phyloP scores from a whole-genome alignment of 148 eudicot genomes.

The Salicornia ramosissima region DNA sequence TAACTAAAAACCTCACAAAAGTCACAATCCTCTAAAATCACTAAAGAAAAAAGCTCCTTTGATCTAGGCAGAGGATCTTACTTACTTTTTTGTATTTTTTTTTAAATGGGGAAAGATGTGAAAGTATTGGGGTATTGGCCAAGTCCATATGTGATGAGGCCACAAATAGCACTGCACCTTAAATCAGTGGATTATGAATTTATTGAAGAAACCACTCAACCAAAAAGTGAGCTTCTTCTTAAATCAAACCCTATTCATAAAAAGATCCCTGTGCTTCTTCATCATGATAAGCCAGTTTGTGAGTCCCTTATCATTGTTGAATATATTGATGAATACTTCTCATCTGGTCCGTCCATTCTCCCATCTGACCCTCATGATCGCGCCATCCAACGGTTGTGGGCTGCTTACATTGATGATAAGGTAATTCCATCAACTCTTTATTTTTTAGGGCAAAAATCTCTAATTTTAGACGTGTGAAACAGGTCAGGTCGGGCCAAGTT shows the following conservation, averaged over 20 bases:
- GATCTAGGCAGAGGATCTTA: too few relatives aligned
- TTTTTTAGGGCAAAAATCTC: too few relatives aligned
- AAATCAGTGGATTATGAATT: conserved; percentile 47
- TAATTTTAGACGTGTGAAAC: too few relatives aligned
- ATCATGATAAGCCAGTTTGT: conserved; percentile 44
- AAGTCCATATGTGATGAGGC: conserved; percentile 48
- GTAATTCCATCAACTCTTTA: too few relatives aligned
- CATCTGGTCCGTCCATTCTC: conserved; percentile 41
- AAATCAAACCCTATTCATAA: conserved; percentile 61
- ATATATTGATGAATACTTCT: conserved; percentile 56
- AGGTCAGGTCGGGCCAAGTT: too few relatives aligned
- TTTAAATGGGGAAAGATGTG: conserved; percentile 31
- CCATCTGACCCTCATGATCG: conserved; percentile 67
- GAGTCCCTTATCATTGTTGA: conserved; percentile 65
- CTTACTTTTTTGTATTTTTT: too few relatives aligned
- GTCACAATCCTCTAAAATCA: too few relatives aligned
- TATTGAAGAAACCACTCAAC: conserved; percentile 26
- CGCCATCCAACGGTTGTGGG: conserved; percentile 67
- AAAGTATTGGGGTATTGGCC: conserved; percentile 41
- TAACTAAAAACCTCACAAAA: too few relatives aligned
- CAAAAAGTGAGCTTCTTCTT: conserved; percentile 55
- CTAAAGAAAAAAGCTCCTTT: too few relatives aligned
- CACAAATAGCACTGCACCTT: conserved; percentile 41
- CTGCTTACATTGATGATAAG: conserved; percentile 51
- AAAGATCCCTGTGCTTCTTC: conserved; percentile 64